Percentiles rank a stretch among this genome's conserved stretches.
Conservation (phyloP, 2,329 filamentous ascomycete species). For the Monosporascus sp. region DNA sequence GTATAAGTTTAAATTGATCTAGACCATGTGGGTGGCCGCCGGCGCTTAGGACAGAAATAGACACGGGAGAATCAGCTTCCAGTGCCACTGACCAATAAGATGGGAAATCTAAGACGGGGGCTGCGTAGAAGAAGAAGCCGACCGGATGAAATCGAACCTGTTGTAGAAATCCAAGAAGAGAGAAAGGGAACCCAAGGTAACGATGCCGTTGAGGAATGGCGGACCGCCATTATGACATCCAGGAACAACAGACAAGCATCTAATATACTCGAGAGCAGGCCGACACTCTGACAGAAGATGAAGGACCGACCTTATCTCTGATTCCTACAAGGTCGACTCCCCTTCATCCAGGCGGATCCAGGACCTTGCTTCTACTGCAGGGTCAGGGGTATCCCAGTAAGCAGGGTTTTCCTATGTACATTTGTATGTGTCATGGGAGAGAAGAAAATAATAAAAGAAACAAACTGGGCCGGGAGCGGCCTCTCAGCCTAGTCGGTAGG, state of each 20-base stretch:
- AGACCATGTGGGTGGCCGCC: slow-evolving; percentile 14
- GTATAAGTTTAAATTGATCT: slow-evolving; percentile 12
- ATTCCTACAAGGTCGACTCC: background rate
- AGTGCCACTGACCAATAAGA: background rate
- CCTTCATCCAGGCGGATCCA: background rate
- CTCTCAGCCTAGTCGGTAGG: background rate
- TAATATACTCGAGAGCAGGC: too few species aligned
- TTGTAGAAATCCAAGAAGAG: background rate
- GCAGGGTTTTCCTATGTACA: background rate
- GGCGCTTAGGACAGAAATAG: slow-evolving; percentile 28
- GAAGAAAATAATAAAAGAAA: background rate
- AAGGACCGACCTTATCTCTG: background rate
- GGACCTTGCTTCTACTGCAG: background rate
- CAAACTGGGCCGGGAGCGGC: background rate
- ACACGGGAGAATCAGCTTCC: slow-evolving; percentile 1
- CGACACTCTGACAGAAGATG: background rate
- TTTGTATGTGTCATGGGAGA: background rate
- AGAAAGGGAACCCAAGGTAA: background rate
- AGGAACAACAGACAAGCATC: too few species aligned
- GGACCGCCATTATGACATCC: background rate
- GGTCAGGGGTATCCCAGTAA: background rate
- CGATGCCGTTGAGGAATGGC: background rate
- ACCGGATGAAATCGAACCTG: background rate
- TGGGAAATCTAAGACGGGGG: background rate
- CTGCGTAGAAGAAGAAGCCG: background rate